These are phyloP conservation scores for Dioszegia aurantiaca DNA, from an alignment of 768 basidiomycete species.

Conservation along the genomic window DNA sequence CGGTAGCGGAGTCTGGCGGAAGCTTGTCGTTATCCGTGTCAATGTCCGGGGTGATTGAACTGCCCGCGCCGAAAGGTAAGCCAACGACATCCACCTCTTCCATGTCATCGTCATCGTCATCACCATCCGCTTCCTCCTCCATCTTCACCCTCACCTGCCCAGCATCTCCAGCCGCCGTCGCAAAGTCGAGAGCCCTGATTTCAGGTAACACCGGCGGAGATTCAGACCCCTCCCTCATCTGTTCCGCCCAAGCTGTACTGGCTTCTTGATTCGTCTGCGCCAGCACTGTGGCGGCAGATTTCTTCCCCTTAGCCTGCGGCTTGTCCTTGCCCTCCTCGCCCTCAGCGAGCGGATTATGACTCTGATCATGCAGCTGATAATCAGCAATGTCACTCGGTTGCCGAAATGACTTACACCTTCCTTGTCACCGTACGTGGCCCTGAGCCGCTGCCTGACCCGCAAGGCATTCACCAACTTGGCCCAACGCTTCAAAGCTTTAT, in stretches of 20 bases:
- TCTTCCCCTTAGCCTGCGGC: conserved; percentile 12
- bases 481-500: conserved; percentile 83
- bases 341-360: conserved; percentile 36
- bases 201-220: background rate
- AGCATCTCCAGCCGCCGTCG: background rate
- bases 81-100: conserved; percentile 18
- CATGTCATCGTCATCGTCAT: conserved; percentile 19
- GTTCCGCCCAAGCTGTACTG: conserved; percentile 15
- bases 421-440: conserved; percentile 64
- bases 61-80: background rate
- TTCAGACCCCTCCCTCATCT: background rate
- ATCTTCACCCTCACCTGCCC: background rate
- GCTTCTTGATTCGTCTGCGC: conserved; percentile 14
- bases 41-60: background rate
- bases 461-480: conserved; percentile 80
- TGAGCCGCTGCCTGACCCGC: conserved; percentile 75
- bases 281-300: conserved; percentile 15
- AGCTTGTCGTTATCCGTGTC: conserved; percentile 9
- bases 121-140: conserved; percentile 10
- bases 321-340: background rate
- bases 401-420: conserved; percentile 22
- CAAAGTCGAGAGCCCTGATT: conserved; percentile 3
- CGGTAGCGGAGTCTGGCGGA: conserved; percentile 1
- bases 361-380: conserved; percentile 28
- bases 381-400: background rate